Base-by-base conservation (phyloP, 2,329 filamentous ascomycete genomes). In the Trichoderma oligosporum region DNA sequence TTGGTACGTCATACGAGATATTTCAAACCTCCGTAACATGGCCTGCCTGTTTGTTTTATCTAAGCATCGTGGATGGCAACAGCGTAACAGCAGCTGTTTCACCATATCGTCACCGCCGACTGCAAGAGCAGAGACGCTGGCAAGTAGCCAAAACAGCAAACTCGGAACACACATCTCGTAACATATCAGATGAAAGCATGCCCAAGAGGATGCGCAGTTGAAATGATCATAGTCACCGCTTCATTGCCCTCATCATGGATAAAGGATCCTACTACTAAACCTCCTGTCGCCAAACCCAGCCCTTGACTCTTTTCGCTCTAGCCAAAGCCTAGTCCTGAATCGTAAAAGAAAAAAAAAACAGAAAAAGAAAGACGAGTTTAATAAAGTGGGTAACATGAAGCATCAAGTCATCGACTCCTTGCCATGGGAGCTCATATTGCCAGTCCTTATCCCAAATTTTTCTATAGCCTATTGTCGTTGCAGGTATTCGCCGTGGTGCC, bases 321-420 rank as follows among this genome's bases (percentile, higher is more conserved):
- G 56, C 56, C 56, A 58, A 58, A 58, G 56, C 48, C 56, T 54
- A 46, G 25, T 42, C 46, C 36, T 44, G 42, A 56, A 41, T 48
- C 42, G 45, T 42, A 6, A 49, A 18, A 52, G 11, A 35, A 51
- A 36, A 49, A 46, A 52, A 41, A 41, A 29, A 45, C 35, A 18
- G 25, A 31, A 44, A 48, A 48, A 24, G 41, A 31, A 57, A 67
- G 54, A 52, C 16, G 18, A 49, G 60, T 60, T 61, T 51, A 60
- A 59, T 58, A 48, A 57, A 44, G 41, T n/a, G 48, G 49, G 44
- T 29, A 53, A 58, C 42, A 46, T 58, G 48, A 54, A 53, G 56
- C 56, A 47, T 52, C 56, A 52, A 58, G 56, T 52, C 48, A 58
- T 57, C 54, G 36, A 29, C 53, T 56, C 53, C 53, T 25, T 35